Base-by-base conservation (phyloP, 1,139 yeast genomes). In the Scheffersomyces quercinus region DNA sequence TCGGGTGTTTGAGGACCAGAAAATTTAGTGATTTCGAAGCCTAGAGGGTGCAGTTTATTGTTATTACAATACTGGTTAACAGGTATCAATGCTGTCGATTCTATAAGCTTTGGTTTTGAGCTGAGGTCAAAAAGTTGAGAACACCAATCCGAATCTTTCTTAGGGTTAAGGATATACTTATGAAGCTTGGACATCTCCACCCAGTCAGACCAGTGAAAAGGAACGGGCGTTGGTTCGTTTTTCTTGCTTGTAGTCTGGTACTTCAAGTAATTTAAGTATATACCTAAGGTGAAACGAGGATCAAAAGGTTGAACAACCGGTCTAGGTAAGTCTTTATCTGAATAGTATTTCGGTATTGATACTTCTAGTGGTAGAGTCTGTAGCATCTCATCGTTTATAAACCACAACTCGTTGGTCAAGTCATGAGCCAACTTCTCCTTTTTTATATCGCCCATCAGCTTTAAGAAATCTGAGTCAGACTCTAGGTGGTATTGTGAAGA, bases 121-220 rank as follows among this genome's bases (percentile, higher is more conserved):
- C 39, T 37, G 16, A 65, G 50, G 37, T 63, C 59, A 45, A 67
- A 65, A 26, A 65, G 42, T 15, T 51, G 37, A 5, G 51, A 41
- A 51, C 72, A 66, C 6, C 39, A 16, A 40, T 43, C 31, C 42
- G 44, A 29, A 12, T 26, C 32, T 4, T 46, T 46, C 6, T 48
- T 44, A 28, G 50, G 41, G 9, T 43, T 43, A n/a, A 20, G 62
- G 50, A 68, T 50, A 43, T 60, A 59, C 47, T 59, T 55, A 42
- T 64, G 49, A 29, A 71, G 51, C 28, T 52, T 54, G 5, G 67
- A 53, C 39, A 69, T 46, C 51, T 72, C 74, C 3, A 65, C 62
- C 77, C 77, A 72, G 50, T 72, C 77, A 24, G 67, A 56, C 77
- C 77, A 72, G 54, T 70, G 73, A 48, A 72, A 72, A 4, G 66